These are phyloP conservation scores for Batkoa obscura DNA, from an alignment of 371 early-diverging fungal species.

Conservation along the genomic window DNA sequence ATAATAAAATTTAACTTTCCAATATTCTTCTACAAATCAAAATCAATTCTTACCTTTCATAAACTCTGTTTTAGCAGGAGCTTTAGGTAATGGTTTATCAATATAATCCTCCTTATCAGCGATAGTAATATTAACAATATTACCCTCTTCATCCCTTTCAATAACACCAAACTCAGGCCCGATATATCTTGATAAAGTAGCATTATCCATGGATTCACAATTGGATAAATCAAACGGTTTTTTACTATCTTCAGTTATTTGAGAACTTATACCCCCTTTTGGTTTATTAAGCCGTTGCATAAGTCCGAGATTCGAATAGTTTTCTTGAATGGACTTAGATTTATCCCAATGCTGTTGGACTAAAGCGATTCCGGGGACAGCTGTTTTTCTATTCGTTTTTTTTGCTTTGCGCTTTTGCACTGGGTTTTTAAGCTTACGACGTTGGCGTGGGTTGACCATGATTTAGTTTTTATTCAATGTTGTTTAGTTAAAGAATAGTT, in stretches of 20 bases:
- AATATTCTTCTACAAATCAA: no score
- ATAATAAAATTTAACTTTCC: no score
- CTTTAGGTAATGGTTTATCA: constrained; percentile 24
- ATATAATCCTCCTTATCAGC: constrained; percentile 21
- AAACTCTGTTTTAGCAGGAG: no score
- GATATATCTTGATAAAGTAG: constrained; percentile 28
- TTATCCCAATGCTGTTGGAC: neutral
- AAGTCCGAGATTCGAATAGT: constrained; percentile 2
- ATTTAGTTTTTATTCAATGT: no score
- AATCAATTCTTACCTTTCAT: no score
- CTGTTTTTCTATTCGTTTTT: neutral
- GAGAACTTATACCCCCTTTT: no score
- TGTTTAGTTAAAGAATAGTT: no score
- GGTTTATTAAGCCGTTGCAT: no score
- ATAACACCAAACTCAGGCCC: constrained; percentile 51
- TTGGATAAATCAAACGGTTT: neutral
- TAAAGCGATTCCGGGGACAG: neutral
- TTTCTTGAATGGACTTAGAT: neutral
- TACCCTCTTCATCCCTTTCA: constrained; percentile 68
- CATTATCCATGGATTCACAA: constrained; percentile 14
- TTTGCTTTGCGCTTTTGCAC: neutral
- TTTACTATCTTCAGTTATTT: neutral
- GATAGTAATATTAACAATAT: constrained; percentile 46
- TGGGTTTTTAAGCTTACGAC: constrained; percentile 4
- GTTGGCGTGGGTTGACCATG: constrained; percentile 6